Conservation (phyloP, 2,329 filamentous ascomycete species). For the Aureobasidium leucospermi region DNA sequence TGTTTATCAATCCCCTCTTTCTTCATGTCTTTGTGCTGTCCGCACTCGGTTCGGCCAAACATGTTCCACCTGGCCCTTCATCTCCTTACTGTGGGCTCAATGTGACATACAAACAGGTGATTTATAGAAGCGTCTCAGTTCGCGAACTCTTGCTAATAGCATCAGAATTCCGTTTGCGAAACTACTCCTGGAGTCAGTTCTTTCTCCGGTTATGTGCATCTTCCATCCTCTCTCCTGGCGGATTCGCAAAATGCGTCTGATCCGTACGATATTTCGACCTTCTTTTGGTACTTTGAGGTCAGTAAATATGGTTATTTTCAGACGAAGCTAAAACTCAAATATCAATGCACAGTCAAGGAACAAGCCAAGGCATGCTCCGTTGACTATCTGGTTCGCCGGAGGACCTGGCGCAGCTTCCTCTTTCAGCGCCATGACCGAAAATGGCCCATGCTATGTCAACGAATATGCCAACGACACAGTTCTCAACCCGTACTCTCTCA, state of each 20-base stretch:
- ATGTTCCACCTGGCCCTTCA: no score
- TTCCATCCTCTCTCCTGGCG: constrained; percentile 6
- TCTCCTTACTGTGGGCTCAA: not conserved
- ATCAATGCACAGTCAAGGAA: constrained; percentile 30
- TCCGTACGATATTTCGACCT: constrained; percentile 27
- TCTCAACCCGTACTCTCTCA: constrained; percentile 39
- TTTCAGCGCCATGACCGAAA: constrained; percentile 53
- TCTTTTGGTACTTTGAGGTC: constrained; percentile 52
- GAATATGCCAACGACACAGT: constrained; percentile 36
- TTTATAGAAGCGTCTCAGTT: no score
- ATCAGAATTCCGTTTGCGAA: constrained; percentile 32
- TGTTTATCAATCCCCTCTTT: no score
- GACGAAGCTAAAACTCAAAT: not conserved
- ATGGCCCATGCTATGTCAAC: constrained; percentile 42
- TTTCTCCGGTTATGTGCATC: constrained; percentile 29
- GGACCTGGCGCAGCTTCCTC: constrained; percentile 58
- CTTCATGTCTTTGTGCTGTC: no score
- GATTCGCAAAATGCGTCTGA: constrained; percentile 31
- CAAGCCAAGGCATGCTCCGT: constrained; percentile 38
- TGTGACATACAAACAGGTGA: not conserved
- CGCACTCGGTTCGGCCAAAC: no score
- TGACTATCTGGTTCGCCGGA: constrained; percentile 58
- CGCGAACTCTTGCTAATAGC: not conserved
- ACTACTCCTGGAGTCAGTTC: constrained; percentile 42
- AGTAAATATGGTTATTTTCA: not conserved